A percentile compares a stretch with the other conserved stretches of the same genome.
phyloP scores from a whole-genome alignment of 805 yeast species.

The Yarrowia divulgata region DNA sequence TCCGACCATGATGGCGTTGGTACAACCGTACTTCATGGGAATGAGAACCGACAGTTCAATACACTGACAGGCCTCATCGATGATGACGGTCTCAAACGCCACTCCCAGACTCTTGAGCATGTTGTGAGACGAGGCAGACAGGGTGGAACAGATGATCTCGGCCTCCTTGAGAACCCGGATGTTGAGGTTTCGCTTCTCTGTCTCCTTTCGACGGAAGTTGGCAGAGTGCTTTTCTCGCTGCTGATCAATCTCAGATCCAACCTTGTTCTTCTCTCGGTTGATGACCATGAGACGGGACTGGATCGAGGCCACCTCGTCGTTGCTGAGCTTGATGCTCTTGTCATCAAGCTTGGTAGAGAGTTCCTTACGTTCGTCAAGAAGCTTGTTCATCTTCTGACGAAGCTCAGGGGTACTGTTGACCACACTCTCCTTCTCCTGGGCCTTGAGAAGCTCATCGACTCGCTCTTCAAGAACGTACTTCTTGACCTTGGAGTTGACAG shows the following conservation, averaged over 20 bases:
- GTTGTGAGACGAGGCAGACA: slow-evolving; percentile 94
- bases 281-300: slow-evolving; percentile 59
- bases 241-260: slow-evolving; percentile 77
- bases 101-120: slow-evolving; percentile 75
- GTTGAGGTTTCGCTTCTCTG: slow-evolving; percentile 77
- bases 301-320: slow-evolving; percentile 40
- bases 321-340: background rate
- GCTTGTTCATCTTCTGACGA: slow-evolving; percentile 46
- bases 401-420: slow-evolving; percentile 52
- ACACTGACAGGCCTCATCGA: slow-evolving; percentile 98
- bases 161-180: slow-evolving; percentile 74
- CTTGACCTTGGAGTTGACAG: slow-evolving; percentile 78
- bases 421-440: slow-evolving; percentile 47
- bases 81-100: slow-evolving; percentile 85
- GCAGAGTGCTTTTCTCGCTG: slow-evolving; percentile 76
- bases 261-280: slow-evolving; percentile 66
- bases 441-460: slow-evolving; percentile 67
- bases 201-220: slow-evolving; percentile 75
- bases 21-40: slow-evolving; percentile 90
- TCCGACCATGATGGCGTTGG: slow-evolving; percentile 94
- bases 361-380: slow-evolving; percentile 58
- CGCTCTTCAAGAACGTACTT: slow-evolving; percentile 86
- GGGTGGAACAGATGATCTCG: slow-evolving; percentile 86
- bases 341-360: slow-evolving; percentile 44
- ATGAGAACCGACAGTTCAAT: slow-evolving; percentile 90